Percentiles rank a stretch among this genome's conserved stretches.
These are phyloP conservation scores for Pouteria glomerata DNA, from an alignment of 148 eudicot species.

Conservation along the genomic window DNA sequence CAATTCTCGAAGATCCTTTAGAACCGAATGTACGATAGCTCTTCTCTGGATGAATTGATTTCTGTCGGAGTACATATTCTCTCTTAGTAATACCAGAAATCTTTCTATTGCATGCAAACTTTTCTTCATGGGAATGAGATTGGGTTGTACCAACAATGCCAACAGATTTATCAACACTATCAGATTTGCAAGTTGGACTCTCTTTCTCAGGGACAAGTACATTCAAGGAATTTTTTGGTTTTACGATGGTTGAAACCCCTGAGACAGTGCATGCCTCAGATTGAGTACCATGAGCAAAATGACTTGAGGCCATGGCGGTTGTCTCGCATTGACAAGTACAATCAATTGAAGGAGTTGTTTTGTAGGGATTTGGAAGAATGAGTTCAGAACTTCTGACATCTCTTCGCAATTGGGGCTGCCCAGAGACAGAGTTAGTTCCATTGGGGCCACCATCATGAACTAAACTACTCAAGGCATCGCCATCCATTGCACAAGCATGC, in stretches of 20 bases:
- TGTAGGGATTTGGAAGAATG: constrained; percentile 33
- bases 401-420: constrained; percentile 33
- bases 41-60: constrained; percentile 64
- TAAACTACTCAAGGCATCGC: constrained; percentile 44
- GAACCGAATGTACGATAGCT: constrained; percentile 48
- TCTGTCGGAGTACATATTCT: constrained; percentile 62
- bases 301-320: constrained; percentile 12
- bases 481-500: constrained; percentile 86
- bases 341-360: constrained; percentile 23
- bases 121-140: constrained; percentile 42
- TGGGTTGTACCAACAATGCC: constrained; percentile 31
- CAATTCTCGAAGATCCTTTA: constrained; percentile 56
- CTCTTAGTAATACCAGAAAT: constrained; percentile 36
- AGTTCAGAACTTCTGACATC: constrained; percentile 32
- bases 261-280: constrained; percentile 14
- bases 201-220: constrained; percentile 33
- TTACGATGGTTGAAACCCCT: constrained; percentile 32
- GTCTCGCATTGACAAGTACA: constrained; percentile 29
- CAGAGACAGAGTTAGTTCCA: constrained; percentile 10
- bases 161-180: constrained; percentile 35
- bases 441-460: constrained; percentile 42
- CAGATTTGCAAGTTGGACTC: constrained; percentile 22
- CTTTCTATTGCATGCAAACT: constrained; percentile 42
- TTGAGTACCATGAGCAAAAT: constrained; percentile 29
- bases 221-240: constrained; percentile 29